Evolutionary conservation across 306 rosid species (phyloP).

Genomic region (Prunus armeniaca): DNA sequence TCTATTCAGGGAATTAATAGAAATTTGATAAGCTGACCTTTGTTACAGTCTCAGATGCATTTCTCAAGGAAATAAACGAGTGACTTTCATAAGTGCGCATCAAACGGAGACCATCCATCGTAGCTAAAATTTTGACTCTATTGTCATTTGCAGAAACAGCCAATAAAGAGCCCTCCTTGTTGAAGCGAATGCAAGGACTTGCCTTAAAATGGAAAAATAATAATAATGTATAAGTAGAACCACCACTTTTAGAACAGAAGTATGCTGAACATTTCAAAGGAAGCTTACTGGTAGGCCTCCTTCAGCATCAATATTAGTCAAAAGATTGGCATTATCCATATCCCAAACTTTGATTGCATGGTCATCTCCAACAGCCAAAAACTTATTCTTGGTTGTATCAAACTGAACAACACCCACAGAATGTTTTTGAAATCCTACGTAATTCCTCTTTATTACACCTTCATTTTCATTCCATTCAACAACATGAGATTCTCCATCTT

Average conservation of each 20-base stretch:
- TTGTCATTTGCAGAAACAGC: conserved; percentile 81
- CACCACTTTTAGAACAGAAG: not conserved
- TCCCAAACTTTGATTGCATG: conserved; percentile 88
- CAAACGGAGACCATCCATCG: conserved; percentile 49
- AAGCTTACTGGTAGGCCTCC: conserved; percentile 83
- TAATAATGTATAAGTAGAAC: conserved; percentile 21
- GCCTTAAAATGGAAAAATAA: conserved; percentile 50
- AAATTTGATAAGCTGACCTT: conserved; percentile 46
- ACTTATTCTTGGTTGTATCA: conserved; percentile 73
- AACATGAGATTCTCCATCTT: conserved; percentile 74
- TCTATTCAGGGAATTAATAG: not conserved
- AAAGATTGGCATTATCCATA: conserved; percentile 68
- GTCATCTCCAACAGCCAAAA: conserved; percentile 87
- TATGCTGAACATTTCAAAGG: not conserved
- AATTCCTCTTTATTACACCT: conserved; percentile 71
- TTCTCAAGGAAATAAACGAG: conserved; percentile 53
- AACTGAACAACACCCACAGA: conserved; percentile 72
- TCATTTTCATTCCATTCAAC: conserved; percentile 93
- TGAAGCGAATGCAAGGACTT: conserved; percentile 85
- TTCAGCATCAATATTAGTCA: conserved; percentile 68
- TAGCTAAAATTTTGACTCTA: conserved; percentile 71
- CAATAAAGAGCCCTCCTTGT: conserved; percentile 82
- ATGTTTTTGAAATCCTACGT: conserved; percentile 71
- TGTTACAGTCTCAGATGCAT: conserved; percentile 50
- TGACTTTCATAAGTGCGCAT: conserved; percentile 47